phyloP scores from a whole-genome alignment of 768 basidiomycete species.

The Coprinellus micaceus region DNA sequence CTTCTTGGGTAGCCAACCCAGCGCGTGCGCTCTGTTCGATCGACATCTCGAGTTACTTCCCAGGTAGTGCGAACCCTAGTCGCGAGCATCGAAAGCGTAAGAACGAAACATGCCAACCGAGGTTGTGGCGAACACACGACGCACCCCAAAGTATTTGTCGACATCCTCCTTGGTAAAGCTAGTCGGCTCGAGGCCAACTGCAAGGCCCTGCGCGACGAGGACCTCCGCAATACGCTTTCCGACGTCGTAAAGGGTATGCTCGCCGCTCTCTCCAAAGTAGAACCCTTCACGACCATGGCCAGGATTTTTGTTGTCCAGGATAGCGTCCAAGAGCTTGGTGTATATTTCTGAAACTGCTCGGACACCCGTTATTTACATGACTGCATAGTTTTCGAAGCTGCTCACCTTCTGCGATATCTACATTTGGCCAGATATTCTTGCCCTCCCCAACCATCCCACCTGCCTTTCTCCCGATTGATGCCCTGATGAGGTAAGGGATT shows the following conservation, averaged over 20 bases:
- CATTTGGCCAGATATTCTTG: constrained; percentile 55
- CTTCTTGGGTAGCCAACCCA: constrained; percentile 54
- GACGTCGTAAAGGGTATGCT: constrained; percentile 42
- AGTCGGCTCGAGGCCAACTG: constrained; percentile 37
- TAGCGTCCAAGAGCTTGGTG: constrained; percentile 38
- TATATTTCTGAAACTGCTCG: constrained; percentile 42
- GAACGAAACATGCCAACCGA: not conserved
- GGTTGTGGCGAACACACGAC: not conserved
- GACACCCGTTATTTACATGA: not conserved
- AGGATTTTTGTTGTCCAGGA: constrained; percentile 22
- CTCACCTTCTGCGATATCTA: constrained; percentile 51
- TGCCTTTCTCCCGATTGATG: constrained; percentile 42
- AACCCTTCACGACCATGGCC: constrained; percentile 48
- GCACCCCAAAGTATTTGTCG: constrained; percentile 33
- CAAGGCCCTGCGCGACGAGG: constrained; percentile 35
- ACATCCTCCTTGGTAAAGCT: constrained; percentile 45
- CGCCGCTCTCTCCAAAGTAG: constrained; percentile 52
- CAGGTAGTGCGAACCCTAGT: constrained; percentile 13
- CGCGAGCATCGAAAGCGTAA: no score
- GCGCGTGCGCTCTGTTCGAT: constrained; percentile 35
- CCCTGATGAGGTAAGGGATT: constrained; percentile 46
- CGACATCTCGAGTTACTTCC: constrained; percentile 40
- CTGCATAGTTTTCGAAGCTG: not conserved
- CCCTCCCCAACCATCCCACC: constrained; percentile 57
- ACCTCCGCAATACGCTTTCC: constrained; percentile 35